Conservation (phyloP, 768 basidiomycete genomes). For the Phanerochaete sordida region DNA sequence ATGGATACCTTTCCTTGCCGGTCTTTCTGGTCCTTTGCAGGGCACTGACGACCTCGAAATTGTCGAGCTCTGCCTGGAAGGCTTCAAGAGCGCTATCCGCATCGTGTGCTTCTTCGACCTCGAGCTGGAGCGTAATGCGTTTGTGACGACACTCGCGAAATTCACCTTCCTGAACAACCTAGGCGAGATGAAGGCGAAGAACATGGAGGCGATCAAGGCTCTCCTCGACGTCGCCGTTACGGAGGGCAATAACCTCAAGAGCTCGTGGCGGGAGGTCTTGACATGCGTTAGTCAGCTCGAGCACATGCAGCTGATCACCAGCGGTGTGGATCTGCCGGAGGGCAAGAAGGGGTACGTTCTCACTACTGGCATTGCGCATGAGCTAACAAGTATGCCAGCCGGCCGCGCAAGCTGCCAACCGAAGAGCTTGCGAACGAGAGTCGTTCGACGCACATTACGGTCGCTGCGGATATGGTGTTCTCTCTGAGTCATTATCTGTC, state of each 20-base stretch:
- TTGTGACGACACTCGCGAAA: slow-evolving; percentile 93
- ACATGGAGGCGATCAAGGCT: slow-evolving; percentile 98
- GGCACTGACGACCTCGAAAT: slow-evolving; percentile 93
- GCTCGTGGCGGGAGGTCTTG: slow-evolving; percentile 94
- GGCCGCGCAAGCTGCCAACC: slow-evolving; percentile 60
- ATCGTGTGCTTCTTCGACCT: slow-evolving; percentile 97
- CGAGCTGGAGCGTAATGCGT: slow-evolving; percentile 97
- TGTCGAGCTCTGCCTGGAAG: slow-evolving; percentile 89
- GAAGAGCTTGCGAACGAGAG: slow-evolving; percentile 97
- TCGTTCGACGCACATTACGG: slow-evolving; percentile 95
- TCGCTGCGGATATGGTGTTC: slow-evolving; percentile 99
- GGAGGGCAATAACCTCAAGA: slow-evolving; percentile 96
- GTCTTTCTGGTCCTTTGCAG: slow-evolving; percentile 90
- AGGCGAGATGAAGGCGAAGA: slow-evolving; percentile 98
- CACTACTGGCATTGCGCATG: background rate
- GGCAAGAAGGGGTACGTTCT: slow-evolving; percentile 73
- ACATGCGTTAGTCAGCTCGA: slow-evolving; percentile 98
- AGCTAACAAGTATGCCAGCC: slow-evolving; percentile 11
- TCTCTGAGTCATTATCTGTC: slow-evolving; percentile 92
- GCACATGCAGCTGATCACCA: slow-evolving; percentile 96
- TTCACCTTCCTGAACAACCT: slow-evolving; percentile 98
- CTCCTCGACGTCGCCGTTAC: slow-evolving; percentile 91
- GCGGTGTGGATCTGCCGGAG: slow-evolving; percentile 83
- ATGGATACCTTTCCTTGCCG: slow-evolving; percentile 98
- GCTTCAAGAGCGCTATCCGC: slow-evolving; percentile 94